A percentile compares a stretch with the other conserved stretches of the same genome.
These are phyloP conservation scores for Cryphonectria naterciae DNA, from an alignment of 2,329 filamentous ascomycete species.

Conservation along the genomic window DNA sequence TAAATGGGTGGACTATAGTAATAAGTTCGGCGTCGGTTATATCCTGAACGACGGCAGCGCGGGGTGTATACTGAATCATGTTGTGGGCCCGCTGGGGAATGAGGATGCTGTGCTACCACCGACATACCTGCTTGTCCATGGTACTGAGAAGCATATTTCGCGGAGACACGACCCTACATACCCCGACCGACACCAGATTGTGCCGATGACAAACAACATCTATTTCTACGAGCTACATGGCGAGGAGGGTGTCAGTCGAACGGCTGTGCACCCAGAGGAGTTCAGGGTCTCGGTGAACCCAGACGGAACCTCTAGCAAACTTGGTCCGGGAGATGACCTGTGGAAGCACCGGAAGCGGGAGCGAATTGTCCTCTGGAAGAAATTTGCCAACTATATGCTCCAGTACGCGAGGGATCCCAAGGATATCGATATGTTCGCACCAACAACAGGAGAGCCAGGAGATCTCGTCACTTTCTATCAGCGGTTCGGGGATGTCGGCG, in stretches of 20 bases:
- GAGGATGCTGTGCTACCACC: constrained; percentile 63
- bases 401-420: constrained; percentile 28
- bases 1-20: constrained; percentile 89
- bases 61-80: constrained; percentile 68
- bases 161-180: constrained; percentile 62
- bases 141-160: constrained; percentile 72
- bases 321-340: constrained; percentile 65
- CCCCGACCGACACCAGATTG: constrained; percentile 60
- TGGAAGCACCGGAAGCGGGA: constrained; percentile 69
- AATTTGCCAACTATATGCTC: constrained; percentile 76
- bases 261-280: constrained; percentile 66
- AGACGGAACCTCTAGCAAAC: constrained; percentile 63
- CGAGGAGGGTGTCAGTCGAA: constrained; percentile 63
- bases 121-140: constrained; percentile 71
- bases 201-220: constrained; percentile 67
- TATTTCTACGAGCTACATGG: constrained; percentile 77
- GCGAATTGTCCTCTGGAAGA: constrained; percentile 71
- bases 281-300: constrained; percentile 60
- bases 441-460: constrained; percentile 48
- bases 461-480: constrained; percentile 81
- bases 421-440: constrained; percentile 31
- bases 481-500: constrained; percentile 77
- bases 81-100: constrained; percentile 55
- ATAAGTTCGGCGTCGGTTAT: constrained; percentile 84
- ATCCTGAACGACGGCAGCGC: constrained; percentile 82